Evolutionary conservation across 257 asterid genomes (phyloP).

Genomic region (Euphrasia confusa): DNA sequence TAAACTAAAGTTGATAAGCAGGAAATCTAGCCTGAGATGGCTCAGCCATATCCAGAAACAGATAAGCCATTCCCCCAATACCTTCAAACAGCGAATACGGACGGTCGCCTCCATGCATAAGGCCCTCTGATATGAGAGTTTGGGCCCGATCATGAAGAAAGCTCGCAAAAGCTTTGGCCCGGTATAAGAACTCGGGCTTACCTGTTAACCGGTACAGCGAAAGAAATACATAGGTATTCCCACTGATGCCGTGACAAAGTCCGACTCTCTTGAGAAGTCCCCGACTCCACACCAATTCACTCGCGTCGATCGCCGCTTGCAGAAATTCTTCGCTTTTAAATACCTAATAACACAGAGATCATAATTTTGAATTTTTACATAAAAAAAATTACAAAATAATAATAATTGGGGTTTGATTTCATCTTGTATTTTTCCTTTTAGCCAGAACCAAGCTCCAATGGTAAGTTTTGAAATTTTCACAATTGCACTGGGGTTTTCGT

Average conservation of each 20-base stretch:
- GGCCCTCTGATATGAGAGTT: constrained; percentile 51
- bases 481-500: background rate
- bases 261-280: constrained; percentile 86
- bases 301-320: constrained; percentile 63
- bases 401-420: too few species aligned
- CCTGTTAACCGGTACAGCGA: constrained; percentile 65
- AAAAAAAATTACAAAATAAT: too few species aligned
- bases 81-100: constrained; percentile 79
- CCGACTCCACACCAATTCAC: constrained; percentile 73
- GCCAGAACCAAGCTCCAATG: background rate
- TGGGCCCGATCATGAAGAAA: constrained; percentile 58
- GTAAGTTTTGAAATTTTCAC: background rate
- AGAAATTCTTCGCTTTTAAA: constrained; percentile 59
- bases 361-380: background rate
- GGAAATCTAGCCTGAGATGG: constrained; percentile 66
- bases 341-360: constrained; percentile 39
- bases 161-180: constrained; percentile 72
- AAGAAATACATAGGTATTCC: constrained; percentile 70
- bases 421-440: too few species aligned
- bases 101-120: constrained; percentile 79
- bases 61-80: constrained; percentile 61
- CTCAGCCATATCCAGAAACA: constrained; percentile 63
- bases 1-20: constrained; percentile 44
- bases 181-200: constrained; percentile 52
- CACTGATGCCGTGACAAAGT: constrained; percentile 77